Conservation (phyloP, 108 stramenopile genomes). For the Epithemia pelagica region DNA sequence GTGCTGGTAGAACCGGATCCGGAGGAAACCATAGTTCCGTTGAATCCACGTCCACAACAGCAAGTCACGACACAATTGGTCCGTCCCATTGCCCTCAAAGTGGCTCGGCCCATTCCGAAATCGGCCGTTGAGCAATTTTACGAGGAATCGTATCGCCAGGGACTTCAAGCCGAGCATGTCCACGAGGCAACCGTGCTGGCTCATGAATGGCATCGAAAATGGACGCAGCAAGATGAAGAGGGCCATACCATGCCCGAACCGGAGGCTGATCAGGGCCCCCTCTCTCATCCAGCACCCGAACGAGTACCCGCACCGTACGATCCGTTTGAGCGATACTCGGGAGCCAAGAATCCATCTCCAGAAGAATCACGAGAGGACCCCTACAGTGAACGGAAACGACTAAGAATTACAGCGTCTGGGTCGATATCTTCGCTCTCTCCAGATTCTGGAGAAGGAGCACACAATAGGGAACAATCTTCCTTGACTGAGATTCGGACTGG, state of each 20-base stretch:
- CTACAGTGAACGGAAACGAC: background rate
- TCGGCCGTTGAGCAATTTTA: conserved; percentile 26
- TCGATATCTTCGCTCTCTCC: background rate
- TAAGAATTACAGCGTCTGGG: background rate
- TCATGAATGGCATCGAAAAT: conserved; percentile 40
- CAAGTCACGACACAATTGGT: too few relatives aligned
- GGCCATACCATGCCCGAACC: conserved; percentile 18
- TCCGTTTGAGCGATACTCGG: background rate
- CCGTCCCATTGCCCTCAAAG: background rate
- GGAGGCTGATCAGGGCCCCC: background rate
- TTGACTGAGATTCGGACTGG: background rate
- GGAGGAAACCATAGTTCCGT: too few relatives aligned
- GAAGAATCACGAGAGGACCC: background rate
- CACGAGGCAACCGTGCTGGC: conserved; percentile 23
- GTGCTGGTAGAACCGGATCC: too few relatives aligned
- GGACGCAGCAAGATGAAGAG: conserved; percentile 31
- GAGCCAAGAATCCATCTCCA: conserved; percentile 3
- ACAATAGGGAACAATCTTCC: background rate
- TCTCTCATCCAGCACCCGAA: background rate
- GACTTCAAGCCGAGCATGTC: conserved; percentile 15
- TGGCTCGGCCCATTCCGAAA: conserved; percentile 24
- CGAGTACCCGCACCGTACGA: conserved; percentile 3
- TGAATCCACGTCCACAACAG: too few relatives aligned
- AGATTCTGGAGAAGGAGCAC: background rate
- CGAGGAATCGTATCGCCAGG: conserved; percentile 19